Percentiles rank a stretch among this genome's conserved stretches.
These are phyloP conservation scores for Neoboletus brunneissimus DNA, from an alignment of 768 basidiomycete species.

Conservation along the genomic window DNA sequence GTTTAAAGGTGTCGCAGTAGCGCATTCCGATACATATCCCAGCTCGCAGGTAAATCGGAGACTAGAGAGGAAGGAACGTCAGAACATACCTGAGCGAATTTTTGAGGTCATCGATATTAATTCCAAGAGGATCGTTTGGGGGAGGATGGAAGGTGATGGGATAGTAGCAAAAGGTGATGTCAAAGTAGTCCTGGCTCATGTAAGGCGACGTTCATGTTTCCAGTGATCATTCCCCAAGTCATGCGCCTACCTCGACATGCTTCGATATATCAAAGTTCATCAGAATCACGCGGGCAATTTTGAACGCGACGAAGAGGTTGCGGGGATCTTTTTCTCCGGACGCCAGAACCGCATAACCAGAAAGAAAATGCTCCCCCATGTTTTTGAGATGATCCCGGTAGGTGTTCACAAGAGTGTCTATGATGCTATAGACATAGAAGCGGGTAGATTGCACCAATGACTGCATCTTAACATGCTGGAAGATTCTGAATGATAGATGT, in stretches of 20 bases:
- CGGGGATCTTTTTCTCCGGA: slow-evolving; percentile 98
- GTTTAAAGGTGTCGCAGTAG: not conserved
- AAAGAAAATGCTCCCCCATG: slow-evolving; percentile 71
- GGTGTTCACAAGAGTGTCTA: slow-evolving; percentile 57
- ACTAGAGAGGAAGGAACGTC: not conserved
- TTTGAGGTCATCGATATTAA: slow-evolving; percentile 85
- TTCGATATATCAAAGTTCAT: slow-evolving; percentile 82
- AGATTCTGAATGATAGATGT: slow-evolving; percentile 48
- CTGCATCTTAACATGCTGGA: slow-evolving; percentile 77
- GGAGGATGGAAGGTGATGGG: slow-evolving; percentile 96
- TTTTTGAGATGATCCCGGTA: slow-evolving; percentile 56
- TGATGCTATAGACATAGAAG: slow-evolving; percentile 73
- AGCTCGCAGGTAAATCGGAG: not conserved
- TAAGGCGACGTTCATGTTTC: not conserved
- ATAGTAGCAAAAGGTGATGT: slow-evolving; percentile 97
- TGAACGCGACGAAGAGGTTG: slow-evolving; percentile 87
- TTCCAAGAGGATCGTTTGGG: slow-evolving; percentile 90
- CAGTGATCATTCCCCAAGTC: not conserved
- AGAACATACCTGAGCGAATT: slow-evolving; percentile 55
- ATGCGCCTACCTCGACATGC: slow-evolving; percentile 66
- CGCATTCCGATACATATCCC: not conserved
- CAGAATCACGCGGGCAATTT: slow-evolving; percentile 79
- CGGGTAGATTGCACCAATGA: slow-evolving; percentile 79
- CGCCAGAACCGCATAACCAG: slow-evolving; percentile 73
- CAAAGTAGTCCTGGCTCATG: slow-evolving; percentile 73